These are phyloP conservation scores for Fusarium fracticaudum DNA, from an alignment of 2,329 filamentous ascomycete genomes.

Conservation along the genomic window DNA sequence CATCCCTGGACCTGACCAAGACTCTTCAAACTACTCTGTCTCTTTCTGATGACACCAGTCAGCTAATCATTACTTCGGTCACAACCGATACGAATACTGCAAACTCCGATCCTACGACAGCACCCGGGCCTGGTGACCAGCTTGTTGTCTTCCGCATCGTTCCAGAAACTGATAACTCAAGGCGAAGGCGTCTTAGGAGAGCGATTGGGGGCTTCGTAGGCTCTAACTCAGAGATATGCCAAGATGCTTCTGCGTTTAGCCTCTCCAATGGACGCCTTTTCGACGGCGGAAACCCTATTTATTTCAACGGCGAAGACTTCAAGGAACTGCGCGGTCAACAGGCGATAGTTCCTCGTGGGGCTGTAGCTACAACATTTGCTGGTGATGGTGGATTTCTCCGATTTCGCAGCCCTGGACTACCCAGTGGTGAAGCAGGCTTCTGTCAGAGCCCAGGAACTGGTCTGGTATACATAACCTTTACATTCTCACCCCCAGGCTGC, in stretches of 20 bases:
- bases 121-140: not conserved
- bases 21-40: not conserved
- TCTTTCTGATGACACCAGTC: not conserved
- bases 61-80: accelerated
- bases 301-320: not conserved
- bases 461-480: not conserved
- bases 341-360: not conserved
- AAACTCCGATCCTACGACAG: not conserved
- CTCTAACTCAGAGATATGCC: not conserved
- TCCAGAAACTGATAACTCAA: not conserved
- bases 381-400: not conserved
- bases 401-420: not conserved
- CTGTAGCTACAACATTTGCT: not conserved
- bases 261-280: not conserved
- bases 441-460: not conserved
- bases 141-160: not conserved
- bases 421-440: not conserved
- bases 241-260: not conserved
- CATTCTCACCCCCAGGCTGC: not conserved
- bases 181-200: not conserved
- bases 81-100: not conserved
- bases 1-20: not conserved
- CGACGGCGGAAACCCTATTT: not conserved
- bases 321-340: not conserved
- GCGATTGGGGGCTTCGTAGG: not conserved